Conservation (phyloP, 1,284 basidiomycete genomes). For the Rhodotorula sp. region DNA sequence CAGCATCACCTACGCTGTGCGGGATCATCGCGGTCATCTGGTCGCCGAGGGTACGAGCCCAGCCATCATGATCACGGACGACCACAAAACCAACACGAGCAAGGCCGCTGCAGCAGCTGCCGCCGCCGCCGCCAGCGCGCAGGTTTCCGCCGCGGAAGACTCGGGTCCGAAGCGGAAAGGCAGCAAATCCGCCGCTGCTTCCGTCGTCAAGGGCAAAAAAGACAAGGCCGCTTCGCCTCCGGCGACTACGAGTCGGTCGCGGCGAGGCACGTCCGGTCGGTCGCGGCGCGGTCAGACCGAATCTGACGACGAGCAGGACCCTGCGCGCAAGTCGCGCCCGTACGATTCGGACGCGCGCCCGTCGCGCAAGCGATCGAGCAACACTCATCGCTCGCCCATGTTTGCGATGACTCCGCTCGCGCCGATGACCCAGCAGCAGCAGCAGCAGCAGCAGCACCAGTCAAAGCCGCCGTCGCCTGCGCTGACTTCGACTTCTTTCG, state of each 20-base stretch:
- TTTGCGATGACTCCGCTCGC: conserved; percentile 46
- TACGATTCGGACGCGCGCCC: conserved; percentile 46
- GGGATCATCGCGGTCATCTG: conserved; percentile 73
- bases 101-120: conserved; percentile 12
- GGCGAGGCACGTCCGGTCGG: not conserved
- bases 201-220: conserved; percentile 16
- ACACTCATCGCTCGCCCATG: conserved; percentile 32
- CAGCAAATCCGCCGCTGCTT: not conserved
- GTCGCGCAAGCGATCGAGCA: conserved; percentile 17
- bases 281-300: conserved; percentile 12
- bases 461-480: not conserved
- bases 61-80: conserved; percentile 99
- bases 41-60: conserved; percentile 81
- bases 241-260: not conserved
- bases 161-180: conserved; percentile 6
- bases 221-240: conserved; percentile 13
- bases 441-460: not conserved
- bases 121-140: not conserved
- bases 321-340: conserved; percentile 41
- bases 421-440: not conserved
- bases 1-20: conserved; percentile 84
- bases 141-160: not conserved
- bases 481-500: not conserved
- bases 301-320: conserved; percentile 25
- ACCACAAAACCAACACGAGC: conserved; percentile 80